Conservation (phyloP, 257 asterid genomes). For the Ocimum tenuiflorum region DNA sequence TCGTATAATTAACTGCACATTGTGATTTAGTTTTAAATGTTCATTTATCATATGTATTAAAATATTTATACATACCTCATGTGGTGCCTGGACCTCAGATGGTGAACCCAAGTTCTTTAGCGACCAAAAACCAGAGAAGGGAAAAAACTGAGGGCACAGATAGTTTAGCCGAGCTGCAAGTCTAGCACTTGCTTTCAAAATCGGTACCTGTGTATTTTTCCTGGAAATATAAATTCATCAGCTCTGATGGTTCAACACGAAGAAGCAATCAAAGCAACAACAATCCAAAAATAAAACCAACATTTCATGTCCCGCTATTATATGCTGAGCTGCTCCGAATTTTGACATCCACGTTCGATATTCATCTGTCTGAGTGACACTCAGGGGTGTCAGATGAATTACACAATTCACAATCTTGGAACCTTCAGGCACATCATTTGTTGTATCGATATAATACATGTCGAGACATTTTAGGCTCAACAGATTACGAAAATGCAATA, state of each 20-base stretch:
- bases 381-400: constrained; percentile 69
- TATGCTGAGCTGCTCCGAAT: constrained; percentile 81
- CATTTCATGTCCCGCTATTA: constrained; percentile 97
- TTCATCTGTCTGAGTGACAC: constrained; percentile 40
- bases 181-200: constrained; percentile 77
- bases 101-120: constrained; percentile 30
- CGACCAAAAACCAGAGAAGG: constrained; percentile 90
- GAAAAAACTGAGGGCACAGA: constrained; percentile 82
- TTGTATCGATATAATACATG: constrained; percentile 46
- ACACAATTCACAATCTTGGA: constrained; percentile 73
- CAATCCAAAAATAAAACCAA: constrained; percentile 34
- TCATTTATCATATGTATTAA: not conserved
- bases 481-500: constrained; percentile 50
- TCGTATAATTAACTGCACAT: not conserved
- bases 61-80: constrained; percentile 31
- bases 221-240: constrained; percentile 39
- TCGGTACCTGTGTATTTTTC: constrained; percentile 84
- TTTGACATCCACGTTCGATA: constrained; percentile 79
- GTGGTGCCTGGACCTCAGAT: constrained; percentile 22
- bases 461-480: constrained; percentile 39
- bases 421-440: constrained; percentile 31
- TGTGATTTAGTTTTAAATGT: not conserved
- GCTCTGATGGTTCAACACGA: constrained; percentile 10
- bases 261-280: constrained; percentile 9
- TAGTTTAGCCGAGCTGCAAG: constrained; percentile 78